Percentiles rank a stretch among this genome's conserved stretches.
phyloP scores from a whole-genome alignment of 768 basidiomycete genomes.

The Trichaptum fuscoviolaceum region DNA sequence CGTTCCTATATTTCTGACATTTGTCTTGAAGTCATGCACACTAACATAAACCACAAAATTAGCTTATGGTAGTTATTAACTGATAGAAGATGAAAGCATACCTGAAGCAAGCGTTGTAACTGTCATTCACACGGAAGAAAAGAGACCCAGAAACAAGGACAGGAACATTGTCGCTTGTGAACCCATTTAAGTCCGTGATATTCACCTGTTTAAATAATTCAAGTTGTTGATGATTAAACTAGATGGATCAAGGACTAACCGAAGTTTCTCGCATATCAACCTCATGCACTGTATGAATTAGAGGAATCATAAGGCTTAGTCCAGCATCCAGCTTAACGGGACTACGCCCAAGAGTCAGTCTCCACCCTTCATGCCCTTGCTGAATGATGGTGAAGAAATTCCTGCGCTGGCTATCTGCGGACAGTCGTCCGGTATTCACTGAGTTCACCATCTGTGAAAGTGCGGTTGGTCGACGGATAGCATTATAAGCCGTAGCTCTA shows the following conservation, averaged over 20 bases:
- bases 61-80: background rate
- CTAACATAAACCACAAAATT: slow-evolving; percentile 2
- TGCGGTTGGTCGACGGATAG: background rate
- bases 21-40: slow-evolving; percentile 42
- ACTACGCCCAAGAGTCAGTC: slow-evolving; percentile 41
- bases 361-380: slow-evolving; percentile 50
- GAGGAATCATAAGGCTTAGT: slow-evolving; percentile 39
- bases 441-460: background rate
- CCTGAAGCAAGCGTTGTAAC: slow-evolving; percentile 49
- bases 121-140: slow-evolving; percentile 46
- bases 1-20: slow-evolving; percentile 48
- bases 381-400: slow-evolving; percentile 44
- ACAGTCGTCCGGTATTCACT: no score
- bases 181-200: slow-evolving; percentile 26
- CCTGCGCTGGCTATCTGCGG: slow-evolving; percentile 15
- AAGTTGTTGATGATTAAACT: slow-evolving; percentile 17
- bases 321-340: slow-evolving; percentile 43
- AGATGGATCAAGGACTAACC: slow-evolving; percentile 22
- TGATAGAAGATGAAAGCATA: background rate
- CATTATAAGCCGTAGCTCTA: background rate
- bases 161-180: slow-evolving; percentile 34
- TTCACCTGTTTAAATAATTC: slow-evolving; percentile 27
- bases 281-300: slow-evolving; percentile 37
- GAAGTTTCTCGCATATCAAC: slow-evolving; percentile 46
- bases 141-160: slow-evolving; percentile 48